These are phyloP conservation scores for Paecilomyces niveus DNA, from an alignment of 2,329 filamentous ascomycete species.

Conservation along the genomic window DNA sequence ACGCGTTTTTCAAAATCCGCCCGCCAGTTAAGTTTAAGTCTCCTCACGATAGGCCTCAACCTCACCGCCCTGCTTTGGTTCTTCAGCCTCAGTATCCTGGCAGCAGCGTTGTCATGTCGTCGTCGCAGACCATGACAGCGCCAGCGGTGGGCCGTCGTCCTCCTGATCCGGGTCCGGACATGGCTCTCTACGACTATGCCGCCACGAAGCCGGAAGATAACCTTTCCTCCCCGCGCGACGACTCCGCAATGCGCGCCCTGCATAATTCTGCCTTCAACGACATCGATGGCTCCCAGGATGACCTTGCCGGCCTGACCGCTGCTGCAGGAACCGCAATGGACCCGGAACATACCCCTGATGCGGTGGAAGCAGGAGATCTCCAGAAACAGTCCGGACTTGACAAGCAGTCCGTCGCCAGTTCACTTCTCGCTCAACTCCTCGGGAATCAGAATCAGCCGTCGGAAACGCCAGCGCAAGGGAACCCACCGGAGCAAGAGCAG, in stretches of 20 bases:
- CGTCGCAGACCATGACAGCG: conserved; percentile 42
- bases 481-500: conserved; percentile 5
- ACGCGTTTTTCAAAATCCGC: neutral
- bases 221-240: conserved; percentile 22
- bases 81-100: conserved; percentile 13
- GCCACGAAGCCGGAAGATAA: conserved; percentile 15
- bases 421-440: conserved; percentile 35
- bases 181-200: conserved; percentile 34
- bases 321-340: conserved; percentile 20
- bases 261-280: conserved; percentile 27
- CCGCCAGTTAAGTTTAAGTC: conserved; percentile 6
- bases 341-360: conserved; percentile 15
- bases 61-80: conserved; percentile 17
- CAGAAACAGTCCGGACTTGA: conserved; percentile 23
- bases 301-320: conserved; percentile 18
- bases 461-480: conserved; percentile 12
- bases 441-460: conserved; percentile 24
- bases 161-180: conserved; percentile 34
- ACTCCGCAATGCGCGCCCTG: conserved; percentile 30
- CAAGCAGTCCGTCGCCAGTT: conserved; percentile 34
- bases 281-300: conserved; percentile 17
- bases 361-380: conserved; percentile 14
- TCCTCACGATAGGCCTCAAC: conserved; percentile 11
- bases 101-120: conserved; percentile 36
- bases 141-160: conserved; percentile 40